phyloP scores from a whole-genome alignment of 345 rosid genomes.

The Kernera saxatilis region DNA sequence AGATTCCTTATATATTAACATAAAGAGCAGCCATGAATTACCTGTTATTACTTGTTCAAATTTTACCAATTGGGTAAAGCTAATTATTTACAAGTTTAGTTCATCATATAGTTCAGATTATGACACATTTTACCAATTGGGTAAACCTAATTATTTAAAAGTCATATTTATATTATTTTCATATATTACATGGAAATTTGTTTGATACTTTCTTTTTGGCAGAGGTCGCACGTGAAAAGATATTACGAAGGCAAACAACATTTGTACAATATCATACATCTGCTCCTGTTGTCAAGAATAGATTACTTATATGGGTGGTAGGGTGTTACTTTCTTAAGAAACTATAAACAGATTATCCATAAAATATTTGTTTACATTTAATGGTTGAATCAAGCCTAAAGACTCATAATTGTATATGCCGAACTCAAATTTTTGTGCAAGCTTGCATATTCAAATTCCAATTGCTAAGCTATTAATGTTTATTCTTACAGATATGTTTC shows the following conservation, averaged over 20 bases:
- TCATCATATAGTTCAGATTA: not conserved
- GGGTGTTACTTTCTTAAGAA: not conserved
- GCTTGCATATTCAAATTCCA: too few relatives aligned
- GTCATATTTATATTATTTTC: not conserved
- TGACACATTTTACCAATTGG: not conserved
- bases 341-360: not conserved
- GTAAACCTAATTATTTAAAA: too few relatives aligned
- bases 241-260: conserved; percentile 71
- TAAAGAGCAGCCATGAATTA: not conserved
- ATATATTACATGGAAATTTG: not conserved
- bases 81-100: not conserved
- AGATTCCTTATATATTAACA: not conserved
- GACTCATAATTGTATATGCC: too few relatives aligned
- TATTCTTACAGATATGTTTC: conserved; percentile 69
- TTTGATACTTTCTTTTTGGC: conserved; percentile 21
- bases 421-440: too few relatives aligned
- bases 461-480: not conserved
- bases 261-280: conserved; percentile 64
- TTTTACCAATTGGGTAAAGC: not conserved
- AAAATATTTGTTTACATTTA: not conserved
- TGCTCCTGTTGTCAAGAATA: conserved; percentile 49
- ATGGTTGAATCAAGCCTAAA: not conserved
- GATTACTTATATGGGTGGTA: conserved; percentile 81
- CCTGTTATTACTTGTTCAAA: not conserved
- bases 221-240: conserved; percentile 50